Evolutionary conservation across 139 green algal species (phyloP).

Genomic region (Nannochloris sp.): DNA sequence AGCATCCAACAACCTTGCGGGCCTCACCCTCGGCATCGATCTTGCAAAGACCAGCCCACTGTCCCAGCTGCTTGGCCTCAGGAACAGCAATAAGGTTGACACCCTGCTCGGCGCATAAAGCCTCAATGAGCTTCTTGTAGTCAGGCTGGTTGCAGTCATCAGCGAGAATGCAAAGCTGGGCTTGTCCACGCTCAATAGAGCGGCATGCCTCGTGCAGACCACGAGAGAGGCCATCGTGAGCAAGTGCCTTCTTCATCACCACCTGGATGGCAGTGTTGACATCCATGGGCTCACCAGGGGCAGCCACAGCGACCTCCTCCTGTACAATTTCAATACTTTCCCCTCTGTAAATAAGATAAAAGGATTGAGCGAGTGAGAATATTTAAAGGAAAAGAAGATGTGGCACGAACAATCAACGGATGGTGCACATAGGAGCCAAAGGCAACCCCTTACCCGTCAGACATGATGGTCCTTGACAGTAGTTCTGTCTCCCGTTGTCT

Average conservation of each 20-base stretch:
- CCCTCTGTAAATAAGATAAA: conserved; percentile 28
- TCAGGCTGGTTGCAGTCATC: conserved; percentile 99
- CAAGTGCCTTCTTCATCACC: conserved; percentile 97
- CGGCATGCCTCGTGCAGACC: conserved; percentile 87
- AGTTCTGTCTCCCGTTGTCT: conserved; percentile 34
- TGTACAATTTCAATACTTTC: conserved; percentile 28
- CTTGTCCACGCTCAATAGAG: conserved; percentile 71
- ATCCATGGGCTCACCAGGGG: conserved; percentile 90
- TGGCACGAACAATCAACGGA: neutral
- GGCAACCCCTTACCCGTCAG: conserved; percentile 25
- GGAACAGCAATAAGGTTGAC: conserved; percentile 93
- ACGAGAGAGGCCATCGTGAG: conserved; percentile 89
- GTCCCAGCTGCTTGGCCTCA: conserved; percentile 84
- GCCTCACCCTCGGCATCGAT: conserved; percentile 94
- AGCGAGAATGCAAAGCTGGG: conserved; percentile 92
- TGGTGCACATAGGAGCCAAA: neutral
- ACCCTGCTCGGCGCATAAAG: conserved; percentile 90
- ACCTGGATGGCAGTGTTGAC: conserved; percentile 88
- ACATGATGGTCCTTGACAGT: conserved; percentile 44
- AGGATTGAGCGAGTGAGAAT: neutral
- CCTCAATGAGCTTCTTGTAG: conserved; percentile 99
- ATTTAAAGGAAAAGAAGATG: neutral
- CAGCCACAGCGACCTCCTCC: conserved; percentile 44
- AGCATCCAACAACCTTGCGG: conserved; percentile 95
- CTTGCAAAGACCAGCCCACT: conserved; percentile 95